Conservation (phyloP, 305 asterid species). For the Withania somnifera region DNA sequence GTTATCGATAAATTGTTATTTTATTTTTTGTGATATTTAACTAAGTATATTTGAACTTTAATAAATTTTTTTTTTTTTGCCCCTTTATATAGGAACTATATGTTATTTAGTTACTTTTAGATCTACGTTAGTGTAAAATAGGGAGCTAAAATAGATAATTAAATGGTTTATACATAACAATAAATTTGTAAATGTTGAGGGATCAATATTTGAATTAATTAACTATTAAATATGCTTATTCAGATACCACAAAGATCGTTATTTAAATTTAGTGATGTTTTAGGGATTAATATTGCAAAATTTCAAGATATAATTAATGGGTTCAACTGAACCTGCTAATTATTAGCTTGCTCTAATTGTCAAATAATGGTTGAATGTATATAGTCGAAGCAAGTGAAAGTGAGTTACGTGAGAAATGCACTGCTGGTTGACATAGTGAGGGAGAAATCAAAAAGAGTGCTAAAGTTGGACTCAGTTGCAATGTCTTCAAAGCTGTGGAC, state of each 20-base stretch:
- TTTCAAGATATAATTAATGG: background rate
- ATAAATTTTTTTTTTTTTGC: no score
- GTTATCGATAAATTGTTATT: no score
- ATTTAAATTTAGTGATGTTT: background rate
- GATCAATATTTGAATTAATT: background rate
- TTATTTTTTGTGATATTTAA: no score
- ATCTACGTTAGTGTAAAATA: background rate
- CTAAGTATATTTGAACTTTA: no score
- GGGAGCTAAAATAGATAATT: background rate
- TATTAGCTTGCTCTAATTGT: background rate
- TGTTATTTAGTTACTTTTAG: background rate
- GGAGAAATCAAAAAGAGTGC: conserved; percentile 13
- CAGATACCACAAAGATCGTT: background rate
- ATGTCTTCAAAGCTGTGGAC: conserved; percentile 14
- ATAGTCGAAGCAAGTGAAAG: background rate
- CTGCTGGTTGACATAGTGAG: conserved; percentile 20
- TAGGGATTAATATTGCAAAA: background rate
- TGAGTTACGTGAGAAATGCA: conserved; percentile 25
- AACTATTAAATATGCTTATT: background rate
- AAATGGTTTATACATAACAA: background rate
- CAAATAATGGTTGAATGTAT: background rate
- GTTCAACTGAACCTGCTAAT: background rate
- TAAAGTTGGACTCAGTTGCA: conserved; percentile 24
- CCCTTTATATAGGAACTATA: background rate
- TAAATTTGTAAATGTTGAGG: no score